Conservation (phyloP, 2,329 filamentous ascomycete genomes). For the Colletotrichum ledebouriae region DNA sequence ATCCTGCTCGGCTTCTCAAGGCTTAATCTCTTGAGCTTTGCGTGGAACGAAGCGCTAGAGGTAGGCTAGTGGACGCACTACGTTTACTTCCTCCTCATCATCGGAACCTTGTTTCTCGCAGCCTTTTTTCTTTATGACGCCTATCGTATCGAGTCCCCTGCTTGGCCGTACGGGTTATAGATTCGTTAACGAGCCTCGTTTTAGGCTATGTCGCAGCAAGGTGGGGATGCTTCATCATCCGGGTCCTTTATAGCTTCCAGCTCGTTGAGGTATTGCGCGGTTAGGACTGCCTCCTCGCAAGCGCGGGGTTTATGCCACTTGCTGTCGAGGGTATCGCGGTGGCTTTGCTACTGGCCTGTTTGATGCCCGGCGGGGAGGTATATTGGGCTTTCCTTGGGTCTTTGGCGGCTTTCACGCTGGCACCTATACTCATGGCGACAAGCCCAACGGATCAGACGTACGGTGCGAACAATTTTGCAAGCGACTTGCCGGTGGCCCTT, state of each 20-base stretch:
- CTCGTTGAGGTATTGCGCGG: conserved; percentile 60
- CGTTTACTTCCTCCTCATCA: conserved; percentile 55
- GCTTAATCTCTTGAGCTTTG: conserved; percentile 64
- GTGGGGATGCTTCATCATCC: conserved; percentile 67
- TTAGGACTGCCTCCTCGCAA: conserved; percentile 57
- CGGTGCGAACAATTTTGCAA: conserved; percentile 74
- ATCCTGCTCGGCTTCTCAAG: conserved; percentile 54
- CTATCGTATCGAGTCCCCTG: conserved; percentile 61
- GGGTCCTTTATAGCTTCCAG: conserved; percentile 64
- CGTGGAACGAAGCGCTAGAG: conserved; percentile 62
- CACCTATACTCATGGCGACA: conserved; percentile 58
- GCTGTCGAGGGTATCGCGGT: conserved; percentile 54
- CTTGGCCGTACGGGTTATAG: conserved; percentile 66
- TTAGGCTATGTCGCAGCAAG: conserved; percentile 65
- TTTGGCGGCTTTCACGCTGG: conserved; percentile 57
- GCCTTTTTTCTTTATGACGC: conserved; percentile 52
- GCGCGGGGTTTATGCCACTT: conserved; percentile 60
- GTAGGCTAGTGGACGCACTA: conserved; percentile 60
- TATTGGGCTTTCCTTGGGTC: conserved; percentile 49
- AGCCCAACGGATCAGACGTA: conserved; percentile 69
- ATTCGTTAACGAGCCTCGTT: conserved; percentile 65
- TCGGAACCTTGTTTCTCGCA: conserved; percentile 49
- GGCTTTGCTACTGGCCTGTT: conserved; percentile 58
- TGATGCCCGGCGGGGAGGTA: conserved; percentile 52
- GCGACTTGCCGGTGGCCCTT: conserved; percentile 68